Evolutionary conservation across 2,329 filamentous ascomycete species (phyloP).

Genomic region (Plectosphaerella cucumerina): DNA sequence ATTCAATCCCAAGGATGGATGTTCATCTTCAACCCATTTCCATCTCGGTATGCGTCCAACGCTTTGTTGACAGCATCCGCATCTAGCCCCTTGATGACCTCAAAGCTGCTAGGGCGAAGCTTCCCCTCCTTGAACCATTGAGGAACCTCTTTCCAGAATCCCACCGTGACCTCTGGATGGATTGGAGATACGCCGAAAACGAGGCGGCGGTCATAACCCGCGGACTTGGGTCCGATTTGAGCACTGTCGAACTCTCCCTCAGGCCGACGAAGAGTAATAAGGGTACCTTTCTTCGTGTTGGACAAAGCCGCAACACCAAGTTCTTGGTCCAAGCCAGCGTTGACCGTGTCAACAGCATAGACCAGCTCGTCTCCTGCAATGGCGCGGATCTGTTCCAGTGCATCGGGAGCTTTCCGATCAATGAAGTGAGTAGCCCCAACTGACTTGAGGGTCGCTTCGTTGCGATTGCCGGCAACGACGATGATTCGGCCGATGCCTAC

Average conservation of each 20-base stretch:
- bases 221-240: neutral
- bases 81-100: slow-evolving; percentile 1
- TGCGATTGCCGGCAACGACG: neutral
- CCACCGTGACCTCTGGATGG: neutral
- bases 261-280: slow-evolving; percentile 2
- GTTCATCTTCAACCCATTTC: slow-evolving; percentile 1
- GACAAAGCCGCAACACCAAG: slow-evolving; percentile 1
- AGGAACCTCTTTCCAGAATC: slow-evolving; percentile 2
- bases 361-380: neutral
- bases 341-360: slow-evolving; percentile 3
- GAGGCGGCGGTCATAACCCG: slow-evolving; percentile 1
- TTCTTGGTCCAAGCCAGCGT: slow-evolving; percentile 2
- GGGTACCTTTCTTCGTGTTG: slow-evolving; percentile 1
- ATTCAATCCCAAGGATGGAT: slow-evolving; percentile 1
- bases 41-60: slow-evolving; percentile 1
- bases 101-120: neutral
- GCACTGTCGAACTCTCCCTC: slow-evolving; percentile 1
- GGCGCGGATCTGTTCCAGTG: neutral
- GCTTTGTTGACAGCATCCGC: slow-evolving; percentile 4
- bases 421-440: slow-evolving; percentile 1
- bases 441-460: neutral
- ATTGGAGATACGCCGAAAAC: neutral
- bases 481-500: slow-evolving; percentile 3
- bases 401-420: neutral
- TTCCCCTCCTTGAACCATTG: neutral